A percentile compares a stretch with the other conserved stretches of the same genome.
Evolutionary conservation across 192 early-diverging fungal species (phyloP).

Genomic region (Glomus cerebriforme): DNA sequence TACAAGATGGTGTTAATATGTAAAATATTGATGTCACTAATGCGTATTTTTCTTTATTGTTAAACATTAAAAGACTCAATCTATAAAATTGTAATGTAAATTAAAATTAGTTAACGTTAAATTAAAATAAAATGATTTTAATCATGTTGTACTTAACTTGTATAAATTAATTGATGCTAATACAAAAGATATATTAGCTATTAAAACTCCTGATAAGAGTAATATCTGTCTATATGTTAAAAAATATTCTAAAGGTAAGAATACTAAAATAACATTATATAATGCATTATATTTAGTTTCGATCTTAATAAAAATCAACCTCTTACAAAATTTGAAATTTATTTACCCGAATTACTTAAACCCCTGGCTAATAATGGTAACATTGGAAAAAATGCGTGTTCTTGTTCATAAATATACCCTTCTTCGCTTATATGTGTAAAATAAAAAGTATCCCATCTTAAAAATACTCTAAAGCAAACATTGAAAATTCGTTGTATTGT

Average conservation of each 20-base stretch:
- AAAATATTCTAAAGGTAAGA: conserved; percentile 51
- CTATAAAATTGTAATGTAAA: not conserved
- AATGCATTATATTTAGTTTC: not conserved
- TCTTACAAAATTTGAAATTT: not conserved
- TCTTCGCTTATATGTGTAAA: conserved; percentile 76
- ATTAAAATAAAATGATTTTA: not conserved
- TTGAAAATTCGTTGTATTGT: conserved; percentile 37
- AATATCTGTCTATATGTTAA: conserved; percentile 25
- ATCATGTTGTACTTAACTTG: conserved; percentile 42
- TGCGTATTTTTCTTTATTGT: conserved; percentile 53
- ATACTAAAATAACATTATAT: conserved; percentile 40
- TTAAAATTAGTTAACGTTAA: not conserved
- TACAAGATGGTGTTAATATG: conserved; percentile 71
- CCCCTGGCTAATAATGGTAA: conserved; percentile 65
- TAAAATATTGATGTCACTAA: conserved; percentile 70
- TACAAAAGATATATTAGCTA: conserved; percentile 79
- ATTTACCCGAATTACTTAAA: conserved; percentile 50
- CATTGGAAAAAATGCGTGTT: conserved; percentile 87
- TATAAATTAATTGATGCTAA: conserved; percentile 72
- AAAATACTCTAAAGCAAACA: conserved; percentile 52
- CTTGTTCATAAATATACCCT: conserved; percentile 87
- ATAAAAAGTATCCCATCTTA: conserved; percentile 92
- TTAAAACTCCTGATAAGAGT: conserved; percentile 57
- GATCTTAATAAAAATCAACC: not conserved
- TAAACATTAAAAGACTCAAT: conserved; percentile 39